Evolutionary conservation across 495 filamentous ascomycete species (phyloP), one percentile per base, ranked within the genome.

Genomic region (Rostrohypoxylon terebratum): DNA sequence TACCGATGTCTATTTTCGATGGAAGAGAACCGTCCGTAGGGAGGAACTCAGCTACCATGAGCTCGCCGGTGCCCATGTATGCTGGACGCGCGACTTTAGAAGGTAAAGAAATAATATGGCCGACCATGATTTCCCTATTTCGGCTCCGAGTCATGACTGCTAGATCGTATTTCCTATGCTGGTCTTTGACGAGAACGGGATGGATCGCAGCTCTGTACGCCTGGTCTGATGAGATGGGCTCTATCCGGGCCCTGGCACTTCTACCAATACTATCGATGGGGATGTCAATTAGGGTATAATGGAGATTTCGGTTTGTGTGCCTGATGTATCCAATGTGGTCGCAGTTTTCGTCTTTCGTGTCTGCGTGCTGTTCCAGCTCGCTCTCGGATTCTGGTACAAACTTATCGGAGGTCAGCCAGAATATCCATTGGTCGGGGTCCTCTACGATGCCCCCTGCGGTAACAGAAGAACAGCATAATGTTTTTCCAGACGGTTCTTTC

Each of bases 401-500:
- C 34, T 5, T n/a, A 18, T 70, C 42, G 10, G 53, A 64, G 16
- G 67, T 64, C 1, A 70, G 14, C 31, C 50, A 65, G 23, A 53
- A 51, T 0, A 60, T 34, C 3, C 1, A 14, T 9, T 11, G 13
- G 18, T n/a, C 1, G 1, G 16, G 18, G 13, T 44, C 62, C 36
- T 65, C 36, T 4, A 71, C 28, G 25, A 71, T 40, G 31, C 68
- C 68, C 47, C 68, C 68, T 3, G 48, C 55, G 31, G 38, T 55
- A 20, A 54, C 18, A n/a, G 55, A 34, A 7, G 44, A 4, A 31
- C 68, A 55, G 62, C 68, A 71, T n/a, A 23, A 13, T 9, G 40
- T 61, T 0, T 0, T 25, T 11, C 62, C 62, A 3, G 54, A 36
- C 13, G 55, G 7, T 2, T 38, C 62, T 16, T 40, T 71, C 47